Base-by-base conservation (phyloP, 306 rosid genomes). In the Quercus berberidifolia region DNA sequence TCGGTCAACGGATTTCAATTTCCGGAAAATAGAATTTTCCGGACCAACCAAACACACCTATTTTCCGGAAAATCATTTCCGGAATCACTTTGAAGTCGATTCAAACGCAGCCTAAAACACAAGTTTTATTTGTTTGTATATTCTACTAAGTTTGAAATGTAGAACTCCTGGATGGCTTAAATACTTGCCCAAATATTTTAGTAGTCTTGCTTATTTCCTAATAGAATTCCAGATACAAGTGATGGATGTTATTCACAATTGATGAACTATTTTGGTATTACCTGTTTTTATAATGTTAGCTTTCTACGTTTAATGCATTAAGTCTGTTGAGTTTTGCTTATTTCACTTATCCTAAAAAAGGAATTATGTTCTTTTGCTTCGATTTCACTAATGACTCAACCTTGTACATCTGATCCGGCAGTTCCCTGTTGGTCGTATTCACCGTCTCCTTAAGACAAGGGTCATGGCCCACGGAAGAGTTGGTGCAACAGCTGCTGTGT, bases 401-500 rank as follows among this genome's bases (percentile, higher is more conserved):
- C 25, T 58, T 58, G 5, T 58, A 21, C 28, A 58, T 58, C 13
- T 58, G 64, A 9, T n/a, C 25, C 1, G 23, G 68, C 78, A 94
- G 99, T 94, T 92, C 79, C 99, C 97, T 1, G 99, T 92, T 83
- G 99, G 99, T 13, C 87, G 99, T 73, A 94, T 94, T 72, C 99
- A 94, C 31, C 89, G 99, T 78, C 99, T 92, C 78, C 90, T 94
- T 79, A 94, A 94, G 25, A 74, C 85, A 35, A 84, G 98, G 75
- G 91, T 81, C 55, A 85, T 92, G 43, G 94, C 99, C 0, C 80
- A 94, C 85, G 97, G 99, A 5, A 93, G 99, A 52, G 99, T 94
- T n/a, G 99, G 99, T 3, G 99, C 97, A 2, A 94, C 97, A 7
- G 98, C 98, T 72, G 98, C 98, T 5, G 97, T 94, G 18, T 94